These are phyloP conservation scores for Clitopilus hobsonii DNA, from an alignment of 768 basidiomycete species.

Conservation along the genomic window DNA sequence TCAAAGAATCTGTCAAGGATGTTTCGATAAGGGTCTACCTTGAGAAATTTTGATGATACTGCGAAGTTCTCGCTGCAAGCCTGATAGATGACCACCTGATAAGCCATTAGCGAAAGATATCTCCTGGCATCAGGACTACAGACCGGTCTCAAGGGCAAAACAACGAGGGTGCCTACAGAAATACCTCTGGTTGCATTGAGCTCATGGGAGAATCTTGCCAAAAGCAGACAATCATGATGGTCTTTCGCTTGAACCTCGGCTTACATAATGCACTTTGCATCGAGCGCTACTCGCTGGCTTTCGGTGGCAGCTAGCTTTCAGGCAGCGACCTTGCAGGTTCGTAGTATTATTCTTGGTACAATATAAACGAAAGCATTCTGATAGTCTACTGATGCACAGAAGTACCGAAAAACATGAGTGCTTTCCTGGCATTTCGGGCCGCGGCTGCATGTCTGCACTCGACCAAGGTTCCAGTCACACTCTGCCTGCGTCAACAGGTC, in stretches of 20 bases:
- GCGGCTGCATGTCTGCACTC: slow-evolving; percentile 17
- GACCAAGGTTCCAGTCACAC: slow-evolving; percentile 4
- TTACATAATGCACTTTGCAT: not conserved
- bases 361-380: not conserved
- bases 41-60: not conserved
- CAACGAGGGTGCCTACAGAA: too few relatives aligned
- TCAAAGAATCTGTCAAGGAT: too few relatives aligned
- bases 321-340: not conserved
- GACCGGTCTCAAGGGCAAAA: too few relatives aligned
- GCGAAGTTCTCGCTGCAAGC: not conserved
- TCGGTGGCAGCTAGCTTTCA: not conserved
- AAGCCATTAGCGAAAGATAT: not conserved
- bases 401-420: slow-evolving; percentile 17
- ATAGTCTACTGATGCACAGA: not conserved
- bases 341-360: too few relatives aligned
- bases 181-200: too few relatives aligned
- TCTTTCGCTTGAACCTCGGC: not conserved
- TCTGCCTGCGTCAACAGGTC: slow-evolving; percentile 5
- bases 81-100: not conserved
- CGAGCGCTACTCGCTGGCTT: not conserved
- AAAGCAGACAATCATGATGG: too few relatives aligned
- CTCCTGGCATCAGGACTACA: not conserved
- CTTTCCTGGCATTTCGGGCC: slow-evolving; percentile 25
- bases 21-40: not conserved
- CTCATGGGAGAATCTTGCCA: not conserved